Percentiles rank a stretch among this genome's conserved stretches.
phyloP scores from a whole-genome alignment of 1,139 yeast genomes.

The Scheffersomyces segobiensis region DNA sequence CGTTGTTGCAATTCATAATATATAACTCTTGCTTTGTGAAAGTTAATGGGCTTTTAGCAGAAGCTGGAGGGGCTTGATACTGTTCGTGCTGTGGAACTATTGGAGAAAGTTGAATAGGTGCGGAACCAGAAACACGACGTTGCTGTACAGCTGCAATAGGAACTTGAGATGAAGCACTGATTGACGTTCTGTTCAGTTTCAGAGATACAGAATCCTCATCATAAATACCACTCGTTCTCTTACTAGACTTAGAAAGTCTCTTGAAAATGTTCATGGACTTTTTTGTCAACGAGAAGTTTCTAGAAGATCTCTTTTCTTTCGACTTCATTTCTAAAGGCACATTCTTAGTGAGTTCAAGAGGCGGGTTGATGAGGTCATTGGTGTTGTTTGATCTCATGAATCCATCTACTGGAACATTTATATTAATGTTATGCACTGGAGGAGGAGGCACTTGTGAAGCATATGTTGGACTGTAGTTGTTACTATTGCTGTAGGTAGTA shows the following conservation, averaged over 20 bases:
- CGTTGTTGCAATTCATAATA: constrained; percentile 58
- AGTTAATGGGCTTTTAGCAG: constrained; percentile 13
- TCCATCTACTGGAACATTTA: not conserved
- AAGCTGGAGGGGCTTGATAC: constrained; percentile 3
- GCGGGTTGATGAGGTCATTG: not conserved
- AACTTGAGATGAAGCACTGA: not conserved
- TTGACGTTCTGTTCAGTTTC: constrained; percentile 15
- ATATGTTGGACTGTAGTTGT: constrained; percentile 4
- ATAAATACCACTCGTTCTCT: constrained; percentile 15
- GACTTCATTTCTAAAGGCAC: not conserved
- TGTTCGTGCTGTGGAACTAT: not conserved
- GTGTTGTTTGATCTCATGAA: not conserved
- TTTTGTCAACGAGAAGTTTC: constrained; percentile 26
- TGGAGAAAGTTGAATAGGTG: constrained; percentile 1
- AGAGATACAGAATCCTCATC: constrained; percentile 14
- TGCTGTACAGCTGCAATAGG: not conserved
- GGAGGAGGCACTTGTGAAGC: not conserved
- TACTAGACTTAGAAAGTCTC: constrained; percentile 31
- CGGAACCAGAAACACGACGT: constrained; percentile 4
- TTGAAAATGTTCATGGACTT: constrained; percentile 36
- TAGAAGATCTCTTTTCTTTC: constrained; percentile 21
- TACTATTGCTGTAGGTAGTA: constrained; percentile 17
- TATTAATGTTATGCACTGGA: not conserved
- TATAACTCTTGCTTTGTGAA: constrained; percentile 64
- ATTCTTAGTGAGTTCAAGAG: constrained; percentile 1